Evolutionary conservation across 2,329 filamentous ascomycete genomes (phyloP).

Genomic region (Paecilomyces sp.): DNA sequence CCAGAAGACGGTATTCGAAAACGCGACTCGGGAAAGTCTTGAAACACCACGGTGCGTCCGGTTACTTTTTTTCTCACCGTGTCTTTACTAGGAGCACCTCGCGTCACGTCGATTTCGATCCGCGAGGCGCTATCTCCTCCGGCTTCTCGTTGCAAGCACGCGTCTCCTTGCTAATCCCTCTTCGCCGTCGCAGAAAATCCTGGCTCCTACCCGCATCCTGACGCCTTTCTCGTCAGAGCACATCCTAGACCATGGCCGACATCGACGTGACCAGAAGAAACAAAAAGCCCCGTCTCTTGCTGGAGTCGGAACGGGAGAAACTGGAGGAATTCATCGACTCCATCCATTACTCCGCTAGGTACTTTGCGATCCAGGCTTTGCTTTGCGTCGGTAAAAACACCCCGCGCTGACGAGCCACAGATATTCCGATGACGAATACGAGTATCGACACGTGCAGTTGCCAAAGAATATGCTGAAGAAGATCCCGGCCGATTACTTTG

Average conservation of each 20-base stretch:
- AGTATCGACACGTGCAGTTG: conserved; percentile 96
- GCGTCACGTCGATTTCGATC: neutral
- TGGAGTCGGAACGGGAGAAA: conserved; percentile 71
- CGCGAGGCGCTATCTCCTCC: neutral
- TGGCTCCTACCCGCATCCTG: neutral
- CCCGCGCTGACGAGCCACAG: conserved; percentile 42
- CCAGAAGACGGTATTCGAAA: neutral
- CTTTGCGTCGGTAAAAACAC: neutral
- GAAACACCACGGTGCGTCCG: neutral
- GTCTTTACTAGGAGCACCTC: neutral
- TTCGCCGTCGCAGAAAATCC: neutral
- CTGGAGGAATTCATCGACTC: conserved; percentile 87
- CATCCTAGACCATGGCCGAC: conserved; percentile 30
- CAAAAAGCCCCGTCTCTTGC: conserved; percentile 71
- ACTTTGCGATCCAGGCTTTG: conserved; percentile 22
- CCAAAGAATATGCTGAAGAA: conserved; percentile 97
- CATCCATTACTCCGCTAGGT: conserved; percentile 95
- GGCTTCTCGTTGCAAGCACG: neutral
- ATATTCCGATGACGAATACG: conserved; percentile 86
- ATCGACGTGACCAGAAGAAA: conserved; percentile 85
- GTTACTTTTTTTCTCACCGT: neutral
- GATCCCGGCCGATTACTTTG: conserved; percentile 92
- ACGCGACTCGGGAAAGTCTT: neutral
- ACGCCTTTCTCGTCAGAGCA: neutral
- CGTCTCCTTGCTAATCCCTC: neutral